Base-by-base conservation (phyloP, 2,329 filamentous ascomycete genomes). In the Ambrosiella beaveri region DNA sequence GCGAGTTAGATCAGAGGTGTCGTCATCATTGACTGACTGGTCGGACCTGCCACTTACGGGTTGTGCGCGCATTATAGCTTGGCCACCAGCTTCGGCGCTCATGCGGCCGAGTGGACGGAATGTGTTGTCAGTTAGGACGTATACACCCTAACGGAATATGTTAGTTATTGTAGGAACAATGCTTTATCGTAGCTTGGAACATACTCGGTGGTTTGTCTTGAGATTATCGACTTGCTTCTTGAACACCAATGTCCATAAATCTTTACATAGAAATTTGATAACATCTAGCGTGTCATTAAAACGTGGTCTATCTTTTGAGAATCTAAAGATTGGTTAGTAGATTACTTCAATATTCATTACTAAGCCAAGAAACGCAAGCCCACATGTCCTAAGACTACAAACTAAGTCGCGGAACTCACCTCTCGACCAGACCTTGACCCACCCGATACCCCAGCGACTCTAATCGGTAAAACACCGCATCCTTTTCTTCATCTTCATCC, bases 221-320 rank as follows among this genome's bases (percentile, higher is more conserved):
- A 98, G 77, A 68, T 98, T 98, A 71, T 98, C 93, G 66, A 98
- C 88, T 70, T 97, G 94, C 72, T 98, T 98, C 68, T 87, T 80
- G 71, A 96, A 98, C 13, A 96, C 80, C 17, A 97, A 76, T 39
- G 82, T 89, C 93, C 93, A 98, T 50, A 98, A 77, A 69, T 98
- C 93, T 74, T 98, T 98, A 79, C 93, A 98, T 54, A 98, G 76
- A 67, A 98, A 97, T 70, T 98, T 98, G 69, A 98, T 98, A 54
- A 90, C 86, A 67, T 97, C 93, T 47, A 98, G 80, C 3, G 90
- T 90, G 65, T 95, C 89, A 62, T 85, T 87, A 68, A 96, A 94
- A 54, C 89, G 86, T 45, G 91, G 88, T 56, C 88, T 79, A 68
- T 94, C 86, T 66, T 80, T 78, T 8, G 86, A 88, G 74, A 93